Evolutionary conservation across 176 grass and related monocot species (phyloP).

Genomic region (Aegilops bicornis): DNA sequence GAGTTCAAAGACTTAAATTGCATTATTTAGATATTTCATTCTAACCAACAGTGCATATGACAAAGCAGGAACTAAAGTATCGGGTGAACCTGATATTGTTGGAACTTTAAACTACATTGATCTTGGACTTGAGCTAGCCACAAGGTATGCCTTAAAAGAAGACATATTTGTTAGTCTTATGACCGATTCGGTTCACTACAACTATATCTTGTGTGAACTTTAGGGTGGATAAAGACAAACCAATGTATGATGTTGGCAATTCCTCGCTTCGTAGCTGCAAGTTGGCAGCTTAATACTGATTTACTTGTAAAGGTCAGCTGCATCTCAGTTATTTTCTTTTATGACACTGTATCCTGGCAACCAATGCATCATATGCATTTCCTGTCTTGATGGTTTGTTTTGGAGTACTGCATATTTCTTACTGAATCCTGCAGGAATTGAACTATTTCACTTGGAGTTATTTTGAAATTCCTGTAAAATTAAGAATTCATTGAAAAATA

Average conservation of each 20-base stretch:
- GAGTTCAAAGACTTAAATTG: background rate
- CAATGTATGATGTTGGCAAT: slow-evolving; percentile 12
- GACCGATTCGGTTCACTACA: background rate
- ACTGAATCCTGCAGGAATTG: too few species aligned
- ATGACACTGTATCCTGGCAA: too few species aligned
- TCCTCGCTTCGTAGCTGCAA: slow-evolving; percentile 78
- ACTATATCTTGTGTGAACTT: background rate
- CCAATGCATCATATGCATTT: too few species aligned
- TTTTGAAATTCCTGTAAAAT: too few species aligned
- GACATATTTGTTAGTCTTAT: background rate
- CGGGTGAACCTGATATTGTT: background rate
- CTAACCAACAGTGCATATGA: background rate
- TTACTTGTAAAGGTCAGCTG: slow-evolving; percentile 73
- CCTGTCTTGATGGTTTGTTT: too few species aligned
- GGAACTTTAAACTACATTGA: background rate
- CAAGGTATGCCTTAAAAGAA: slow-evolving; percentile 38
- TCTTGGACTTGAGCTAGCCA: slow-evolving; percentile 73
- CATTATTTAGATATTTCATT: background rate
- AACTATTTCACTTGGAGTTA: too few species aligned
- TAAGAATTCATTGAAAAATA: too few species aligned
- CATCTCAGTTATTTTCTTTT: too few species aligned
- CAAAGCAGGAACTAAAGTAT: background rate
- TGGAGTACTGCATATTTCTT: too few species aligned
- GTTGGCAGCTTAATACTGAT: slow-evolving; percentile 75
- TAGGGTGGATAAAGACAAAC: slow-evolving; percentile 67